These are phyloP conservation scores for Adansonia digitata DNA, from an alignment of 345 rosid genomes.

Conservation along the genomic window DNA sequence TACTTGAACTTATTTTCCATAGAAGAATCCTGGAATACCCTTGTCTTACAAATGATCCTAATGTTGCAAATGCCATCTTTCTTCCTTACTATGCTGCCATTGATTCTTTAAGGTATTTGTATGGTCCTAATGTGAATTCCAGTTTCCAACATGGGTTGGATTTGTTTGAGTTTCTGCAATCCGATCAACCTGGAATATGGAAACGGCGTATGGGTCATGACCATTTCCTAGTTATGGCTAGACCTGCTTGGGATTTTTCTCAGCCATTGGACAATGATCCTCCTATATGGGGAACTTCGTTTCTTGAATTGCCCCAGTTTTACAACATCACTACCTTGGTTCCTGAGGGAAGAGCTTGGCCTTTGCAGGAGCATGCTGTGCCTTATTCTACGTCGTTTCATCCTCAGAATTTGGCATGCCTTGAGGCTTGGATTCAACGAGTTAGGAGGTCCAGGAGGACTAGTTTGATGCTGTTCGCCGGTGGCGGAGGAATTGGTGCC, in stretches of 20 bases:
- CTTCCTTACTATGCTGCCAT: constrained; percentile 82
- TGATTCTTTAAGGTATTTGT: constrained; percentile 69
- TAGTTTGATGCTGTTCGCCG: constrained; percentile 70
- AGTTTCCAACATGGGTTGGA: constrained; percentile 72
- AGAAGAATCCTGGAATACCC: constrained; percentile 83
- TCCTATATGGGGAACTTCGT: constrained; percentile 91
- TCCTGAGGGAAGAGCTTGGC: constrained; percentile 63
- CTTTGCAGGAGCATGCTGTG: constrained; percentile 92
- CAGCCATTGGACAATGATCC: constrained; percentile 64
- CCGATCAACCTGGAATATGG: constrained; percentile 53
- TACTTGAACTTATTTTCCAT: constrained; percentile 80
- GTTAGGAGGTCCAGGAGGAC: constrained; percentile 59
- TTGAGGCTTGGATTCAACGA: constrained; percentile 64
- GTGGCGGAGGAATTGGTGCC: constrained; percentile 69
- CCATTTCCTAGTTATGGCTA: constrained; percentile 81
- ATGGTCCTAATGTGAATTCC: constrained; percentile 67
- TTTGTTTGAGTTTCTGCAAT: constrained; percentile 43
- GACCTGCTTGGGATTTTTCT: constrained; percentile 98
- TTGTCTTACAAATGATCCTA: constrained; percentile 72
- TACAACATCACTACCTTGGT: constrained; percentile 69
- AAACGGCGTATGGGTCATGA: constrained; percentile 52
- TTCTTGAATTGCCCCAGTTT: constrained; percentile 71
- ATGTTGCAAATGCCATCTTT: constrained; percentile 59
- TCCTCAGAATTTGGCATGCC: constrained; percentile 52
- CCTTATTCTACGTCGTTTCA: constrained; percentile 93